These are phyloP conservation scores for Thoreauomyces humboldtii DNA, from an alignment of 192 early-diverging fungal species.

Conservation along the genomic window DNA sequence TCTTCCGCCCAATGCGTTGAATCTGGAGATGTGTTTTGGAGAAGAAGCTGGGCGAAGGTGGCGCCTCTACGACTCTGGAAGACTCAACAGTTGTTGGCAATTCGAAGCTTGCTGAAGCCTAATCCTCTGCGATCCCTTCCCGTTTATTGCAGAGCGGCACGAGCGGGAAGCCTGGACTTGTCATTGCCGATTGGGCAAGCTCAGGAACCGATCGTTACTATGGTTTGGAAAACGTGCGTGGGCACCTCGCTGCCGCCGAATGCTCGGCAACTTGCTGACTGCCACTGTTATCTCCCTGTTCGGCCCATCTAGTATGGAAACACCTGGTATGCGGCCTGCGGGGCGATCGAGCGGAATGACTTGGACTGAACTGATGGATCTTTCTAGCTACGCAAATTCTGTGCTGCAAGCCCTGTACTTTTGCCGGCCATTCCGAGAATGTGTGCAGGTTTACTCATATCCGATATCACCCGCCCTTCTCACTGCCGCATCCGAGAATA, in stretches of 20 bases:
- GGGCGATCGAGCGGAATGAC: not conserved
- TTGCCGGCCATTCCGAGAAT: conserved; percentile 91
- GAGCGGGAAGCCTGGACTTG: conserved; percentile 12
- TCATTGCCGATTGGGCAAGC: conserved; percentile 36
- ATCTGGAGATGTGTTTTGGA: too few relatives aligned
- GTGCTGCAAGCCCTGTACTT: conserved; percentile 95
- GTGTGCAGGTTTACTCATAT: conserved; percentile 74
- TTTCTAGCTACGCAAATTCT: conserved; percentile 84
- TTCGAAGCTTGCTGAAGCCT: too few relatives aligned
- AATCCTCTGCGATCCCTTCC: not conserved
- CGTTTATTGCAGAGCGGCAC: conserved; percentile 4
- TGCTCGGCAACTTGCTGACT: conserved; percentile 1
- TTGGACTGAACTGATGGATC: not conserved
- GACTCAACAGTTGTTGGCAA: too few relatives aligned
- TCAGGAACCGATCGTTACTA: conserved; percentile 75
- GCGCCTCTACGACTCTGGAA: too few relatives aligned
- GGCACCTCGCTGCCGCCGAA: not conserved
- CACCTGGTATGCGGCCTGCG: too few relatives aligned
- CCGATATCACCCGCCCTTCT: conserved; percentile 39
- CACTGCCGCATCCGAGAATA: conserved; percentile 22
- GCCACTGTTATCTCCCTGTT: not conserved
- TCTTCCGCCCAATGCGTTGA: too few relatives aligned
- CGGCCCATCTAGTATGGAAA: conserved; percentile 68
- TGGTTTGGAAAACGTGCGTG: conserved; percentile 84
- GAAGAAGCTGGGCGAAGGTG: too few relatives aligned